phyloP scores from a whole-genome alignment of 2,329 filamentous ascomycete species.

The Pseudogymnoascus sp. region DNA sequence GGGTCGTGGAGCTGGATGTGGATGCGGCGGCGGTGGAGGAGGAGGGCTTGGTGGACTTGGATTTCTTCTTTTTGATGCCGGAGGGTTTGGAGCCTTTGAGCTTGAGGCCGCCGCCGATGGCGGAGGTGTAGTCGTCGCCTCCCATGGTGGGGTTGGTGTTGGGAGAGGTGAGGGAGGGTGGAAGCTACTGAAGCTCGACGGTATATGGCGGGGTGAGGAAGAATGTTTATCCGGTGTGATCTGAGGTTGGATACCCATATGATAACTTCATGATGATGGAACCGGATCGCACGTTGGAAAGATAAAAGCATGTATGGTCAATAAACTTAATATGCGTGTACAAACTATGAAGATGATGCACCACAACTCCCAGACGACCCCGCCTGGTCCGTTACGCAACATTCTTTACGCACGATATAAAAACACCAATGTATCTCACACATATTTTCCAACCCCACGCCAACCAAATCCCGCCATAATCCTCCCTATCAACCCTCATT shows the following conservation, averaged over 20 bases:
- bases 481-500: background rate
- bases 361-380: background rate
- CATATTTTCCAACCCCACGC: conserved; percentile 5
- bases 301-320: background rate
- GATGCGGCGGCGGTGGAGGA: background rate
- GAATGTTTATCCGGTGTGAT: background rate
- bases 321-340: conserved; percentile 5
- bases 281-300: too few species aligned
- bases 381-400: background rate
- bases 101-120: conserved; percentile 64
- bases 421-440: conserved; percentile 3
- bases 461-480: background rate
- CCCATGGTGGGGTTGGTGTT: conserved; percentile 43
- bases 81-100: conserved; percentile 62
- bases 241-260: background rate
- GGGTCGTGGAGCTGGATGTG: background rate
- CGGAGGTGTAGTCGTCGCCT: conserved; percentile 62
- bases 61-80: conserved; percentile 56
- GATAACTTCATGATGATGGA: too few species aligned
- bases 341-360: background rate
- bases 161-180: background rate
- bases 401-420: conserved; percentile 6
- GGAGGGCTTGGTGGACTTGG: conserved; percentile 12
- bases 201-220: background rate
- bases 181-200: background rate